Base-by-base conservation (phyloP, 371 early-diverging fungal species). In the Chytridiales sp. region DNA sequence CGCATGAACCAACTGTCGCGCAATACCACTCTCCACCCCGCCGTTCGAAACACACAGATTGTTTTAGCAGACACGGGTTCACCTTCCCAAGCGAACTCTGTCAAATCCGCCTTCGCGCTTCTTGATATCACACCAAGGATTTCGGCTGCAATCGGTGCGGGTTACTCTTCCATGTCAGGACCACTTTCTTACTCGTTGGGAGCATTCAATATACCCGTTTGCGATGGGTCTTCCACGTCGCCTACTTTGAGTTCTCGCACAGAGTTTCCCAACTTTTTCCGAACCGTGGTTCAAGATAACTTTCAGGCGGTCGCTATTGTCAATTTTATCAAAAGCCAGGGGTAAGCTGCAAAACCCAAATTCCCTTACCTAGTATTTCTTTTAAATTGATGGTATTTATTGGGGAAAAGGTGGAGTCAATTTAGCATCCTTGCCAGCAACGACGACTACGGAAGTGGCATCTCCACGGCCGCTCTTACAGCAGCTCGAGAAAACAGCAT, bases 241-340 rank as follows among this genome's bases (percentile, higher is more conserved):
- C 55, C 59, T 1, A 22, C 9, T 19, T 50, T 70, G 47, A 41
- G 43, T 24, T 30, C 32, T 38, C 57, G 56, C 35, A 32, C 2
- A 1, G 32, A 30, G 11, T 66, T 55, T 49, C 64, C 70, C 30
- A 66, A 62, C 42, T 70, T 70, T 39, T 70, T 66, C 49, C 67
- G 70, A n/a, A 59, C 64, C 24, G 42, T 66, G 5, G 56, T 64
- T 8, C 41, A 54, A 27, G 70, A 70, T 43, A 56, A 48, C 27
- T 15, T 41, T 17, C 54, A 40, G 4, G 56, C 66, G 11, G 42
- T 38, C 27, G 63, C 63, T 9, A 63, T 64, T n/a, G 47, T 60
- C 29, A 36, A 35, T 15, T 55, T 60, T 15, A 29, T 69, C 34
- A 5, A 13, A 1, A 30, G 40, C 1, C 42, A 51, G 26, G 61